These are phyloP conservation scores for Pythium rhizo-oryzae DNA, from an alignment of 352 stramenopile genomes.

Conservation along the genomic window DNA sequence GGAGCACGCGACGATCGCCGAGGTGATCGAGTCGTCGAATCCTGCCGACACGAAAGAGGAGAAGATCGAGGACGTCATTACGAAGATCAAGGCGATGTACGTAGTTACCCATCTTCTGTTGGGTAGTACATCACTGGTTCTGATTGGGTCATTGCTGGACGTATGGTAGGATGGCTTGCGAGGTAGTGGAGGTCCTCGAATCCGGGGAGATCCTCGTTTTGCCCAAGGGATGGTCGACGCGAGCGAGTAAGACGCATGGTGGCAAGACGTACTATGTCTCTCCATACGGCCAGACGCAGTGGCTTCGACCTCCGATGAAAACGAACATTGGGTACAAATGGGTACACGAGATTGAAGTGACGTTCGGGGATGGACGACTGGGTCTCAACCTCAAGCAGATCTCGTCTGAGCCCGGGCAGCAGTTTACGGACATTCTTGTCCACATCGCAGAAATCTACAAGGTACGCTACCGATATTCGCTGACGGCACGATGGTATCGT, in stretches of 20 bases:
- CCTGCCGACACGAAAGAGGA: conserved; percentile 51
- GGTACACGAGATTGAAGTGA: conserved; percentile 84
- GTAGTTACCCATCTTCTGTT: conserved; percentile 12
- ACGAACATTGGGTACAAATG: conserved; percentile 78
- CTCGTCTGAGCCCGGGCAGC: conserved; percentile 61
- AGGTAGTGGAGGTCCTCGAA: conserved; percentile 61
- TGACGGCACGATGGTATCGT: not conserved
- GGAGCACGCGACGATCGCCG: conserved; percentile 54
- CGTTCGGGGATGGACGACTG: conserved; percentile 73
- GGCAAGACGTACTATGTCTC: conserved; percentile 89
- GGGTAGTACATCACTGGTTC: not conserved
- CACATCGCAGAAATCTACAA: conserved; percentile 87
- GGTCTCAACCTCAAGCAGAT: conserved; percentile 88
- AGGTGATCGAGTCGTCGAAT: conserved; percentile 33
- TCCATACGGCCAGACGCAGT: conserved; percentile 82
- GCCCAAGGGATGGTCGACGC: conserved; percentile 79
- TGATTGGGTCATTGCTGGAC: not conserved
- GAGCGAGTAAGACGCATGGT: conserved; percentile 80
- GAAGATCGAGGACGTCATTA: conserved; percentile 61
- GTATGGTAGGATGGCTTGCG: conserved; percentile 48
- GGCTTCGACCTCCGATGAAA: conserved; percentile 77
- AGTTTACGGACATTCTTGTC: conserved; percentile 77
- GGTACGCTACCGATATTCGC: conserved; percentile 16
- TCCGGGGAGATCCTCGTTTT: conserved; percentile 76
- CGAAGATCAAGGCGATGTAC: conserved; percentile 61